phyloP scores from a whole-genome alignment of 495 filamentous ascomycete species.

The Aspergillus saccharolyticus region DNA sequence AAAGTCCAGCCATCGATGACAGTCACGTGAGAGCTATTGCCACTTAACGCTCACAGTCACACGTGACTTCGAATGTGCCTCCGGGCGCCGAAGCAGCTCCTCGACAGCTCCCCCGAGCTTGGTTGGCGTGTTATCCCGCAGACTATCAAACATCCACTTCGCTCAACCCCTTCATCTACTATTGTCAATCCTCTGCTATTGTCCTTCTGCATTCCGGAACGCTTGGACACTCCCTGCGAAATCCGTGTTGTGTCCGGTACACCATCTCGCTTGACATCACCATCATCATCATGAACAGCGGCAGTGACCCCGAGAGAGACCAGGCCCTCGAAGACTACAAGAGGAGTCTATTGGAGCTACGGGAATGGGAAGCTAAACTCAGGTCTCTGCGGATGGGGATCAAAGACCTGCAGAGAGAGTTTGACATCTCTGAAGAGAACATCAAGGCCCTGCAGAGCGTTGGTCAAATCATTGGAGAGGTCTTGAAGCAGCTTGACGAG shows the following conservation, averaged over 20 bases:
- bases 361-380: slow-evolving; percentile 97
- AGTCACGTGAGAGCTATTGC: slow-evolving; percentile 19
- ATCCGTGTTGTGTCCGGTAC: background rate
- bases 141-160: slow-evolving; percentile 12
- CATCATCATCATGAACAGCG: slow-evolving; percentile 48
- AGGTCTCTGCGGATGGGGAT: slow-evolving; percentile 89
- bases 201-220: background rate
- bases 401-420: slow-evolving; percentile 90
- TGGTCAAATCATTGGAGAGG: slow-evolving; percentile 98
- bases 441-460: slow-evolving; percentile 99
- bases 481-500: slow-evolving; percentile 97
- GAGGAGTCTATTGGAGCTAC: slow-evolving; percentile 86
- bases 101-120: slow-evolving; percentile 25
- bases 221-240: background rate
- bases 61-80: slow-evolving; percentile 25
- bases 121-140: slow-evolving; percentile 10
- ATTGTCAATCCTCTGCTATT: background rate
- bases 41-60: slow-evolving; percentile 8
- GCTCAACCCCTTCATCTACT: slow-evolving; percentile 5
- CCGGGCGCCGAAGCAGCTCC: slow-evolving; percentile 27
- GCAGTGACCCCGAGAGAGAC: slow-evolving; percentile 62
- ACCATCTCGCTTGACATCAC: slow-evolving; percentile 14
- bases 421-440: slow-evolving; percentile 96
- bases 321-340: slow-evolving; percentile 86
- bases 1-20: slow-evolving; percentile 8